phyloP scores from a whole-genome alignment of 1,284 basidiomycete species.

The Stygiomarasmius scandens region DNA sequence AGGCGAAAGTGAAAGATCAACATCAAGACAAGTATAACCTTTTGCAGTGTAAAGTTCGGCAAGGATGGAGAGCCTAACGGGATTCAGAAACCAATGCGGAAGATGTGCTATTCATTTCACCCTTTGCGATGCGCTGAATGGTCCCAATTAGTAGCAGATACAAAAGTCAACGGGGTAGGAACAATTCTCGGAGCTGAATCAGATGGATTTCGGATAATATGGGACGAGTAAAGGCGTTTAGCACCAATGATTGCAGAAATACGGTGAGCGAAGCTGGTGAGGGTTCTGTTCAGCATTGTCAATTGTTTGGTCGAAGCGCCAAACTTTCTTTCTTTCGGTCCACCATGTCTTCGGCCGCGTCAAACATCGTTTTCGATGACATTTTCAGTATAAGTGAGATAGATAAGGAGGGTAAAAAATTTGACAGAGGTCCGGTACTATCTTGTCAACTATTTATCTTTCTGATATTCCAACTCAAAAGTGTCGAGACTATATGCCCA shows the following conservation, averaged over 20 bases:
- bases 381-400: constrained; percentile 85
- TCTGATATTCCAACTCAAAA: constrained; percentile 32
- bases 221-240: constrained; percentile 25
- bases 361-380: constrained; percentile 87
- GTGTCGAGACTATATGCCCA: constrained; percentile 86
- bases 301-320: constrained; percentile 1
- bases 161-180: constrained; percentile 56
- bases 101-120: constrained; percentile 25
- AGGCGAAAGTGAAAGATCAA: constrained; percentile 44
- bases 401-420: constrained; percentile 95
- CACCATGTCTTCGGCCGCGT: constrained; percentile 63
- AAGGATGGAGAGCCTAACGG: constrained; percentile 38
- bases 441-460: background rate
- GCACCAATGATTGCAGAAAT: background rate
- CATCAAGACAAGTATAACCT: constrained; percentile 63
- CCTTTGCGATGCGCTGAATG: constrained; percentile 31
- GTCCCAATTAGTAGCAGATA: constrained; percentile 46
- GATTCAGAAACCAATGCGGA: constrained; percentile 13
- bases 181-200: constrained; percentile 45
- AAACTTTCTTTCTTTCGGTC: background rate
- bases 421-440: constrained; percentile 80
- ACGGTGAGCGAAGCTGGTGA: background rate
- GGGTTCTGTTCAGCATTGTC: background rate
- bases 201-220: constrained; percentile 41
- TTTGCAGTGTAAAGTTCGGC: constrained; percentile 55